A percentile compares a stretch with the other conserved stretches of the same genome.
phyloP scores from a whole-genome alignment of 2,329 filamentous ascomycete species.

The Hypoxylon sp. region DNA sequence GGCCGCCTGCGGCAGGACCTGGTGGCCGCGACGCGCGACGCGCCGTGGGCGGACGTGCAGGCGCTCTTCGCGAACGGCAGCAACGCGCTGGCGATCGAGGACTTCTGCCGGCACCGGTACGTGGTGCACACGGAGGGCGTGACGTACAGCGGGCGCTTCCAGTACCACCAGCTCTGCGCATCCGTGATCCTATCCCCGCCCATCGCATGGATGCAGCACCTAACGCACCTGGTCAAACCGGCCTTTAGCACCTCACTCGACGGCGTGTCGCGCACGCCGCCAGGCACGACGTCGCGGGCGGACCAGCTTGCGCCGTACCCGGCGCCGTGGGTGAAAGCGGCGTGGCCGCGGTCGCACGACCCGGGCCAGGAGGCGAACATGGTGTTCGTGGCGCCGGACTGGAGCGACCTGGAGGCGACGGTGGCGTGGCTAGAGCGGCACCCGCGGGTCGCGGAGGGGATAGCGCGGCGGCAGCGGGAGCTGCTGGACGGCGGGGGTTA shows the following conservation, averaged over 20 bases:
- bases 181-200: conserved; percentile 65
- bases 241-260: conserved; percentile 58
- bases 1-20: conserved; percentile 60
- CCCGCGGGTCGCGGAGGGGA: conserved; percentile 61
- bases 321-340: conserved; percentile 50
- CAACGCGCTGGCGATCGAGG: conserved; percentile 64
- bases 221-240: conserved; percentile 63
- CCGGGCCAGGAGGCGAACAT: conserved; percentile 52
- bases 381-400: conserved; percentile 66
- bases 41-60: conserved; percentile 65
- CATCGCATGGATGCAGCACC: conserved; percentile 65
- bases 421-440: conserved; percentile 63
- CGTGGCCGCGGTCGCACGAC: conserved; percentile 57
- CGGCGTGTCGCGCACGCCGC: conserved; percentile 23
- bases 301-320: conserved; percentile 45
- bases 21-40: conserved; percentile 53
- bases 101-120: conserved; percentile 67
- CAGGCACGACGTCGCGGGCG: background rate
- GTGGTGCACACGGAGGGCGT: conserved; percentile 68
- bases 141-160: conserved; percentile 67
- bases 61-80: conserved; percentile 56
- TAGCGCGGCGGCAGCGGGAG: conserved; percentile 63
- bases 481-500: conserved; percentile 62
- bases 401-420: conserved; percentile 65
- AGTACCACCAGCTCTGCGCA: conserved; percentile 66